Percentiles rank a stretch among this genome's conserved stretches.
These are phyloP conservation scores for Hysterangium stoloniferum DNA, from an alignment of 768 basidiomycete genomes.

Conservation along the genomic window DNA sequence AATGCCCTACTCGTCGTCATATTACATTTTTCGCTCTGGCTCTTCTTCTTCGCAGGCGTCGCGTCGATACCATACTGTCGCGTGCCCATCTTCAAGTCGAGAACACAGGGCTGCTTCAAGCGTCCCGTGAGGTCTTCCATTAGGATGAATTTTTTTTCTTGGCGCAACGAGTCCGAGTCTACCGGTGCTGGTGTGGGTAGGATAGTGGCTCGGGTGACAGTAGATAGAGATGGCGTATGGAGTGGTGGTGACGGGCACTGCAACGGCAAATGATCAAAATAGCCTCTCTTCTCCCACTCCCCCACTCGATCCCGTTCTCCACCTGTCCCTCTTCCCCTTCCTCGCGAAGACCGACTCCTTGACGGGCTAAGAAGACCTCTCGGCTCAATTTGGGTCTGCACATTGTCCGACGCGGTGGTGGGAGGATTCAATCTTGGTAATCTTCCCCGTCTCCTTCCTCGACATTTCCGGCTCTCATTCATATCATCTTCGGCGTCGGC, in stretches of 20 bases:
- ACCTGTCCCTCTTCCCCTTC: slow-evolving; percentile 27
- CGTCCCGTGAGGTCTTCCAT: slow-evolving; percentile 98
- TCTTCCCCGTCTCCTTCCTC: slow-evolving; percentile 29
- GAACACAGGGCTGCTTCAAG: slow-evolving; percentile 85
- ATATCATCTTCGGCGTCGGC: slow-evolving; percentile 44
- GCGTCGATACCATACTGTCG: slow-evolving; percentile 98
- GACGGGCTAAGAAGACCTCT: slow-evolving; percentile 34
- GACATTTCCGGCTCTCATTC: slow-evolving; percentile 29
- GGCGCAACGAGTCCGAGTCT: slow-evolving; percentile 46
- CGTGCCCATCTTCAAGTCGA: slow-evolving; percentile 99
- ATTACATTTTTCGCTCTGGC: slow-evolving; percentile 97
- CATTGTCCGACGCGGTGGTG: slow-evolving; percentile 42
- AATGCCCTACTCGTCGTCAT: slow-evolving; percentile 85
- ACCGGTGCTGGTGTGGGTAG: slow-evolving; percentile 19
- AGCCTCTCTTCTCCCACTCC: slow-evolving; percentile 34
- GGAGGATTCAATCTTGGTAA: slow-evolving; percentile 16
- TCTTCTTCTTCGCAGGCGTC: slow-evolving; percentile 87
- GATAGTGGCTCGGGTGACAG: slow-evolving; percentile 21
- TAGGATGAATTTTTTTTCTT: slow-evolving; percentile 95
- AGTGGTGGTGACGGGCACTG: slow-evolving; percentile 14
- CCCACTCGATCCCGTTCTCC: slow-evolving; percentile 17
- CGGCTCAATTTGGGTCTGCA: slow-evolving; percentile 46
- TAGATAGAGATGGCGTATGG: slow-evolving; percentile 22
- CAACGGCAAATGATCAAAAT: slow-evolving; percentile 21
- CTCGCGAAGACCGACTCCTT: no score